phyloP scores from a whole-genome alignment of 345 rosid species.

The Salix udensis region DNA sequence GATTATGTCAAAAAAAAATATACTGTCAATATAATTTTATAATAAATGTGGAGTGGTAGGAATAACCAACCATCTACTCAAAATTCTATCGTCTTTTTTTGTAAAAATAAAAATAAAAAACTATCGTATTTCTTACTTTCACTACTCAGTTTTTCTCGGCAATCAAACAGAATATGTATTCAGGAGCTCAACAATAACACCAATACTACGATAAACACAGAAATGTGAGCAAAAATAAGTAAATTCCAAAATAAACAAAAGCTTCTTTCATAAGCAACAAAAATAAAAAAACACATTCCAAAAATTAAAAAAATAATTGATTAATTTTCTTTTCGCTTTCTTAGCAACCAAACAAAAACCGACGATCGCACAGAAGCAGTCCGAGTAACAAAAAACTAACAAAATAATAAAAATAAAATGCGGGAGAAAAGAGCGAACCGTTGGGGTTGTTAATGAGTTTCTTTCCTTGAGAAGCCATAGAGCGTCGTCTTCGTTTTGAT shows the following conservation, averaged over 20 bases:
- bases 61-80: background rate
- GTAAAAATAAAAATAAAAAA: too few species aligned
- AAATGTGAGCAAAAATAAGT: background rate
- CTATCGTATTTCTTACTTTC: background rate
- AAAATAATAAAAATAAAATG: background rate
- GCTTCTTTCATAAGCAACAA: background rate
- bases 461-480: constrained; percentile 77
- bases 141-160: background rate
- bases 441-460: constrained; percentile 85
- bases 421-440: constrained; percentile 44
- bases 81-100: background rate
- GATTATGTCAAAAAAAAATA: too few species aligned
- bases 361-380: background rate
- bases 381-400: background rate
- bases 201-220: background rate
- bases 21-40: too few species aligned
- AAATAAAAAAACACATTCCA: background rate
- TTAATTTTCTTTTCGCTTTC: background rate
- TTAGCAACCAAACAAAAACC: constrained; percentile 13
- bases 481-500: background rate
- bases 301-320: background rate
- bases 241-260: background rate
- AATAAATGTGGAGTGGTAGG: too few species aligned
- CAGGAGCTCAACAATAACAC: background rate
- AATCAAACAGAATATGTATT: background rate